These are phyloP conservation scores for Spiraea crenata DNA, from an alignment of 331 rosid species.

Conservation along the genomic window DNA sequence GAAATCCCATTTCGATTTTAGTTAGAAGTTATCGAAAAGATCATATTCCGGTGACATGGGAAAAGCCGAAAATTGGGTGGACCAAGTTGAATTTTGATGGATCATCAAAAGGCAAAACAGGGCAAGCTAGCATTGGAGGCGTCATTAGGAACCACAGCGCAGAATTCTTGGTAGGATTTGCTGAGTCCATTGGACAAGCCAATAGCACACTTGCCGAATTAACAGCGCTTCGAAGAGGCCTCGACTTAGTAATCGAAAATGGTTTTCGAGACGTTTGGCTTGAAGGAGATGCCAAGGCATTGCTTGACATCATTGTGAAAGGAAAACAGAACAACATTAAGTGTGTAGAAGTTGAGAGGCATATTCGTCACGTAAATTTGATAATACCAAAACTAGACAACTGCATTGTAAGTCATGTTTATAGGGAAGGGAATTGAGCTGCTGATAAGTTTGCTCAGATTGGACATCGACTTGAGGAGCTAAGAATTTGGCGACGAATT, in stretches of 20 bases:
- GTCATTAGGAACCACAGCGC: constrained; percentile 59
- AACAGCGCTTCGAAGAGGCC: constrained; percentile 52
- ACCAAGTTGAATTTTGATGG: constrained; percentile 76
- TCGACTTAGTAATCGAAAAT: constrained; percentile 63
- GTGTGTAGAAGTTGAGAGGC: constrained; percentile 50
- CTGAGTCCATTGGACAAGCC: constrained; percentile 61
- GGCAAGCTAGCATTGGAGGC: constrained; percentile 69
- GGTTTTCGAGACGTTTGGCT: constrained; percentile 79
- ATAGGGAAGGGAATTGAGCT: constrained; percentile 69
- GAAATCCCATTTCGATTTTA: neutral
- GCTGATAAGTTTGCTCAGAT: constrained; percentile 72
- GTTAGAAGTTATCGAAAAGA: neutral
- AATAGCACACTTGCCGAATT: constrained; percentile 63
- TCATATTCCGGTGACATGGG: constrained; percentile 47
- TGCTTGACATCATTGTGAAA: constrained; percentile 49
- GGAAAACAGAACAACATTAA: constrained; percentile 29
- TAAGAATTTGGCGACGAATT: constrained; percentile 42
- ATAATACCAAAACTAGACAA: constrained; percentile 37
- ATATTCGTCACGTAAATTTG: constrained; percentile 43
- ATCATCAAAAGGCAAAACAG: constrained; percentile 43
- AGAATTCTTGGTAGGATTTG: constrained; percentile 67
- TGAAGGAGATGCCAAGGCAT: constrained; percentile 66
- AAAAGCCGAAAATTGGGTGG: constrained; percentile 63
- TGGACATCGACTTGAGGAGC: constrained; percentile 48
- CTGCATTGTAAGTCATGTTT: constrained; percentile 47